phyloP scores from a whole-genome alignment of 2,329 filamentous ascomycete genomes.

The Claviceps sp. region DNA sequence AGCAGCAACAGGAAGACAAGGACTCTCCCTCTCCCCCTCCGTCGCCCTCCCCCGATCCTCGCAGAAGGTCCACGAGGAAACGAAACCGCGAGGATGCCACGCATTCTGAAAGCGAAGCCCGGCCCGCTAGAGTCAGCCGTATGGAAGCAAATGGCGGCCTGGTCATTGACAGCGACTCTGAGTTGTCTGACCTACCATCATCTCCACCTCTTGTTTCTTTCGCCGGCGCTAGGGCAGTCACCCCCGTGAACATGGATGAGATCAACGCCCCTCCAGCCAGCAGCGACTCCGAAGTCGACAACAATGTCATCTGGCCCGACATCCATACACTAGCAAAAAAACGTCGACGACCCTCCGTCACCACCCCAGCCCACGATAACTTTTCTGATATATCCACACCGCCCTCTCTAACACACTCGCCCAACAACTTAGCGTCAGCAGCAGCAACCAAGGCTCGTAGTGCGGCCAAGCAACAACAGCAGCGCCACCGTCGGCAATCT shows the following conservation, averaged over 20 bases:
- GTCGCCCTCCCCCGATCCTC: background rate
- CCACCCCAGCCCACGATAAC: conserved; percentile 21
- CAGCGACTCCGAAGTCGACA: conserved; percentile 33
- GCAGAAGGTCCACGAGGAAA: conserved; percentile 31
- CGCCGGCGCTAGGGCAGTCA: conserved; percentile 21
- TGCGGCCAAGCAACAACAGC: conserved; percentile 19
- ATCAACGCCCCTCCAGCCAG: conserved; percentile 43
- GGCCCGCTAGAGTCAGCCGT: conserved; percentile 23
- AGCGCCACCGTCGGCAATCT: conserved; percentile 19
- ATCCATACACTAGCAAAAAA: conserved; percentile 36
- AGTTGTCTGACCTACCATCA: conserved; percentile 24
- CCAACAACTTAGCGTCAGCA: conserved; percentile 31
- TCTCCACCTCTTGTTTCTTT: conserved; percentile 16
- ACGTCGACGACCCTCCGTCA: conserved; percentile 24
- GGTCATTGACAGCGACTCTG: conserved; percentile 23
- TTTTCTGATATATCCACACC: conserved; percentile 48
- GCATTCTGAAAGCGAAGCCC: conserved; percentile 23
- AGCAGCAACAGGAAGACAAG: conserved; percentile 3
- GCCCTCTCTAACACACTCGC: conserved; percentile 53
- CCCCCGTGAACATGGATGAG: conserved; percentile 33
- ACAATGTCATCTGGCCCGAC: conserved; percentile 35
- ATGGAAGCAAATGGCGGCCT: conserved; percentile 12
- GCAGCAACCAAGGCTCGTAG: conserved; percentile 16
- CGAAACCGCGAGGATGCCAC: conserved; percentile 38
- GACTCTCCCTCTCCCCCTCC: conserved; percentile 4